Evolutionary conservation across 2,329 filamentous ascomycete genomes (phyloP).

Genomic region (Botryotinia calthae): DNA sequence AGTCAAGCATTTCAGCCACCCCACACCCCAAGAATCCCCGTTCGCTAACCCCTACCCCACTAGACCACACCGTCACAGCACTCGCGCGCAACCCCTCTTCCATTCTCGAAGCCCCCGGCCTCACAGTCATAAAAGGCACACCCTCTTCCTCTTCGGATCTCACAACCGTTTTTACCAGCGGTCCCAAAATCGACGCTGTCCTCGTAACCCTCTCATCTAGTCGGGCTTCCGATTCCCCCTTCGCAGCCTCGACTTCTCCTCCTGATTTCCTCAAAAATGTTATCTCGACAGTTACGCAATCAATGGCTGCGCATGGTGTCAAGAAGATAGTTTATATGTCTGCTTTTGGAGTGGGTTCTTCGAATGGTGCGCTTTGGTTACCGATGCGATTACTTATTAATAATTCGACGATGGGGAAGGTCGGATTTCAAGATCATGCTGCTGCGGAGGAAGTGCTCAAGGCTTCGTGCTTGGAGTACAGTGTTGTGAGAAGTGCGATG

Average conservation of each 20-base stretch:
- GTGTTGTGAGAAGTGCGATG: constrained; percentile 27
- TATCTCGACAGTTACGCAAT: constrained; percentile 23
- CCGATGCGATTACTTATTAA: constrained; percentile 47
- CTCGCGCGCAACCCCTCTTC: constrained; percentile 45
- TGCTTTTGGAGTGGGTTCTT: constrained; percentile 49
- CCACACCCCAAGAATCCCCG: not conserved
- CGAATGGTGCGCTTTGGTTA: constrained; percentile 44
- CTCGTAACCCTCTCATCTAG: constrained; percentile 50
- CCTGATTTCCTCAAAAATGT: constrained; percentile 12
- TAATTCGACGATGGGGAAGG: constrained; percentile 43
- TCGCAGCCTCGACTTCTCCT: constrained; percentile 39
- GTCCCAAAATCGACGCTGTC: constrained; percentile 40
- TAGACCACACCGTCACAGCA: constrained; percentile 46
- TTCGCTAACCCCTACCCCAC: constrained; percentile 14
- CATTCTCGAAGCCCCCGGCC: constrained; percentile 36
- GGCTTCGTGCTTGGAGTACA: constrained; percentile 22
- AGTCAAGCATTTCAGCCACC: not conserved
- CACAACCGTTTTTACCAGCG: constrained; percentile 25
- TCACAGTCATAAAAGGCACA: constrained; percentile 43
- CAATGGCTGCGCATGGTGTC: constrained; percentile 41
- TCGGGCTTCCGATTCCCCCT: constrained; percentile 48
- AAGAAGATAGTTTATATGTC: constrained; percentile 50
- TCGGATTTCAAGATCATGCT: constrained; percentile 49
- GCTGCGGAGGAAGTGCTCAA: constrained; percentile 27
- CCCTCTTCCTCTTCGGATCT: not conserved